Evolutionary conservation across 257 asterid genomes (phyloP), one percentile per base, ranked within the genome.

Genomic region (Echium plantagineum): DNA sequence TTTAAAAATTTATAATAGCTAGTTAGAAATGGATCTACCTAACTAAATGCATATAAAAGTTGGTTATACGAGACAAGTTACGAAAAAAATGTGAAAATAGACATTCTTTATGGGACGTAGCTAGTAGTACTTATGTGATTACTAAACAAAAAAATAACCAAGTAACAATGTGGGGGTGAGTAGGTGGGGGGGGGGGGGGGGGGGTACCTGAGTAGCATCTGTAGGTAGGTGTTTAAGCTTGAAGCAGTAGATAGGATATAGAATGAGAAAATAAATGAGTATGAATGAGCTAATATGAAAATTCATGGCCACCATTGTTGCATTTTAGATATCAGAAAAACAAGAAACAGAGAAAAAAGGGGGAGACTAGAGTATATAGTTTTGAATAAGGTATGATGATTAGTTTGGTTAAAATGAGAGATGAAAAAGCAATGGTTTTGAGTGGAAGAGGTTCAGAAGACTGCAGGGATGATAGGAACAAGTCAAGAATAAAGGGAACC

Each of bases 381-480:
- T 55, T 55, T 55, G 8, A 35, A n/a, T 17, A 15, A 26, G n/a
- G 32, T 52, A 22, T 24, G 32, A 20, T 55, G n/a, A n/a, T n/a
- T n/a, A n/a, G n/a, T n/a, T n/a, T n/a, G n/a, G n/a, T n/a, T n/a
- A n/a, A n/a, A n/a, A n/a, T n/a, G 9, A 21, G 55, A 72, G 62
- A n/a, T n/a, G 53, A 15, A 64, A 31, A 16, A 28, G 2, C 32
- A 28, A 28, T 28, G 32, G 0, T 28, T 28, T 28, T 28, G 32
- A 28, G 32, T 28, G 32, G 32, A 28, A 24, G 62, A 19, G 67
- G 69, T 62, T 15, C 71, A 68, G 74, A 64, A 17, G 67, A 58
- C 68, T 86, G 46, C 46, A 35, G 46, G 46, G 46, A 35, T 35
- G 94, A 84, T 78, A 86, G 69, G 70, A 86, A 86, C 95, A 75